A percentile compares a stretch with the other conserved stretches of the same genome.
Evolutionary conservation across 805 yeast species (phyloP).

Genomic region (Metschnikowia anglica): DNA sequence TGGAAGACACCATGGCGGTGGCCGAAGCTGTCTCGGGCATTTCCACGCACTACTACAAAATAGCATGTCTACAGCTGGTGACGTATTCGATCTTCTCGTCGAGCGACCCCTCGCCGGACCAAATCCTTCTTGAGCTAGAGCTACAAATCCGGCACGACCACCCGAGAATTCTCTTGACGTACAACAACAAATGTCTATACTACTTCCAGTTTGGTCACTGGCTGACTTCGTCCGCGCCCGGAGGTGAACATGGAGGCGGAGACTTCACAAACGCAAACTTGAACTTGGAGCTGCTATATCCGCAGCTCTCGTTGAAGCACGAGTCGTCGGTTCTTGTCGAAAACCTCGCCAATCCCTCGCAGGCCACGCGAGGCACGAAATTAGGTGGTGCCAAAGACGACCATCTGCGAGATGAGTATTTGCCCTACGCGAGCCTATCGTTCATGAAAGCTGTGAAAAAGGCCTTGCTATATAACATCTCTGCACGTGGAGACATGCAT

Average conservation of each 20-base stretch:
- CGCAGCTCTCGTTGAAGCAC: constrained; percentile 26
- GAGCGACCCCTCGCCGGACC: constrained; percentile 31
- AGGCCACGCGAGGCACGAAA: too few species aligned
- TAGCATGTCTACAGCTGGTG: constrained; percentile 36
- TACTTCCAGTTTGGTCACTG: constrained; percentile 34
- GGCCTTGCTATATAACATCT: constrained; percentile 33
- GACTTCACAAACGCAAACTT: neutral
- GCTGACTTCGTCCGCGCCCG: neutral
- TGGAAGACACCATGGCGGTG: constrained; percentile 4
- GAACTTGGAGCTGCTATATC: constrained; percentile 20
- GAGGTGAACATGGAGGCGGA: neutral
- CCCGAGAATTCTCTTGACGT: constrained; percentile 40
- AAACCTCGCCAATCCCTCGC: constrained; percentile 29
- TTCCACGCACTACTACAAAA: constrained; percentile 39
- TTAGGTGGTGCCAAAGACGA: constrained; percentile 1
- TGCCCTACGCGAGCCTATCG: constrained; percentile 37
- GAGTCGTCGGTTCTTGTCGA: constrained; percentile 26
- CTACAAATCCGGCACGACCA: constrained; percentile 34
- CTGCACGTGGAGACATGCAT: constrained; percentile 25
- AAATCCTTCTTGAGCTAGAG: constrained; percentile 41
- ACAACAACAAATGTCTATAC: constrained; percentile 42
- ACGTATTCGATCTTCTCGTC: constrained; percentile 32
- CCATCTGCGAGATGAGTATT: constrained; percentile 22
- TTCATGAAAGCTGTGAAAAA: constrained; percentile 43
- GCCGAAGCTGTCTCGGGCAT: constrained; percentile 6